Evolutionary conservation across 306 rosid genomes (phyloP).

Genomic region (Cicer chorassanicum): DNA sequence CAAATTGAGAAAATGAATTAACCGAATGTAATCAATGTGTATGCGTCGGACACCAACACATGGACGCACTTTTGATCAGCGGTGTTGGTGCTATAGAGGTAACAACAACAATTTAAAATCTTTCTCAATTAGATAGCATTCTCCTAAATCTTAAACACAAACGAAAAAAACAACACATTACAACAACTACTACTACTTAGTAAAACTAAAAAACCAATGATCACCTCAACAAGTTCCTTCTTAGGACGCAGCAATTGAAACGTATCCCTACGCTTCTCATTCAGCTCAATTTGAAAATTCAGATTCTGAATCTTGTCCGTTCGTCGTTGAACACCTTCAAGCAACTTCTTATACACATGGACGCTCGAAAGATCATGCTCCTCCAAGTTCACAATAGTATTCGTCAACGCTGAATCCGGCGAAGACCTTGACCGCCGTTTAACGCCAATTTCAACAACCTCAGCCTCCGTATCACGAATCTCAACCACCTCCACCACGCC

Average conservation of each 20-base stretch:
- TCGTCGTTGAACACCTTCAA: conserved; percentile 50
- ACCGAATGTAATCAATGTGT: too few relatives aligned
- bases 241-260: conserved; percentile 53
- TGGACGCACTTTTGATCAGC: too few relatives aligned
- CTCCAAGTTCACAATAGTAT: conserved; percentile 45
- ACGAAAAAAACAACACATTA: background rate
- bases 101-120: background rate
- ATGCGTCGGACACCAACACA: too few relatives aligned
- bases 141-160: background rate
- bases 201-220: conserved; percentile 6
- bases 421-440: conserved; percentile 53
- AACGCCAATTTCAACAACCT: conserved; percentile 41
- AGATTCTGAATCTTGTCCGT: conserved; percentile 43
- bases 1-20: too few relatives aligned
- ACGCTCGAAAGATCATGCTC: conserved; percentile 43
- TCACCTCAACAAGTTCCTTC: conserved; percentile 65
- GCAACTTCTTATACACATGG: conserved; percentile 71
- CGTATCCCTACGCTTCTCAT: conserved; percentile 54
- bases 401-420: conserved; percentile 56
- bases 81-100: too few relatives aligned
- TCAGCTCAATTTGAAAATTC: conserved; percentile 57
- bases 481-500: conserved; percentile 55
- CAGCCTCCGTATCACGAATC: conserved; percentile 40
- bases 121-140: background rate
- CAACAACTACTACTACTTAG: background rate